Evolutionary conservation across 2,329 filamentous ascomycete species (phyloP).

Genomic region (Xylaria sp.): DNA sequence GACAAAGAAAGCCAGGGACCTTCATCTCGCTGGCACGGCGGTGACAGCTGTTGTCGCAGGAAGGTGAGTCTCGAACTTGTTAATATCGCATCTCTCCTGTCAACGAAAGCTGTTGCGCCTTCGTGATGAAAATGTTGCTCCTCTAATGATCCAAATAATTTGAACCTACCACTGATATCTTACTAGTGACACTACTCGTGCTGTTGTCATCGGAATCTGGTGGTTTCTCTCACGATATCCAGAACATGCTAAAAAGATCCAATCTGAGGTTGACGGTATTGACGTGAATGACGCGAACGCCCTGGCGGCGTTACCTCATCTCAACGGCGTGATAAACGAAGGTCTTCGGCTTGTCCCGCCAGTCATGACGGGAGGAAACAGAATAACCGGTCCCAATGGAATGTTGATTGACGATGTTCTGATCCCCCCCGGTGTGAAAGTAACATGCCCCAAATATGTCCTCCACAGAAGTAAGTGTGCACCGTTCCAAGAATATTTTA

Average conservation of each 20-base stretch:
- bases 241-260: slow-evolving; percentile 33
- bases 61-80: slow-evolving; percentile 33
- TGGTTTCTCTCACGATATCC: slow-evolving; percentile 37
- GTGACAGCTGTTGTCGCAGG: slow-evolving; percentile 41
- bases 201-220: slow-evolving; percentile 33
- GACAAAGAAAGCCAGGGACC: slow-evolving; percentile 27
- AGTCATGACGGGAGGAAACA: slow-evolving; percentile 31
- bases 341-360: slow-evolving; percentile 35
- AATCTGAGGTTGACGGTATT: slow-evolving; percentile 27
- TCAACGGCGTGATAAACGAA: slow-evolving; percentile 38
- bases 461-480: slow-evolving; percentile 38
- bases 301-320: slow-evolving; percentile 33
- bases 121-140: not conserved
- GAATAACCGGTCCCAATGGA: slow-evolving; percentile 36
- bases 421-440: slow-evolving; percentile 36
- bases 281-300: slow-evolving; percentile 27
- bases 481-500: not conserved
- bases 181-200: slow-evolving; percentile 37
- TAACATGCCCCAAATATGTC: slow-evolving; percentile 37
- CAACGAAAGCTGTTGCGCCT: not conserved
- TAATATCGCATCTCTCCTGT: not conserved
- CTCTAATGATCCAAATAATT: not conserved
- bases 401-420: slow-evolving; percentile 30
- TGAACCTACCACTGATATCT: not conserved
- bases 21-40: slow-evolving; percentile 34